A percentile compares a stretch with the other conserved stretches of the same genome.
phyloP scores from a whole-genome alignment of 2,329 filamentous ascomycete species.

The Colletotrichum sidae region DNA sequence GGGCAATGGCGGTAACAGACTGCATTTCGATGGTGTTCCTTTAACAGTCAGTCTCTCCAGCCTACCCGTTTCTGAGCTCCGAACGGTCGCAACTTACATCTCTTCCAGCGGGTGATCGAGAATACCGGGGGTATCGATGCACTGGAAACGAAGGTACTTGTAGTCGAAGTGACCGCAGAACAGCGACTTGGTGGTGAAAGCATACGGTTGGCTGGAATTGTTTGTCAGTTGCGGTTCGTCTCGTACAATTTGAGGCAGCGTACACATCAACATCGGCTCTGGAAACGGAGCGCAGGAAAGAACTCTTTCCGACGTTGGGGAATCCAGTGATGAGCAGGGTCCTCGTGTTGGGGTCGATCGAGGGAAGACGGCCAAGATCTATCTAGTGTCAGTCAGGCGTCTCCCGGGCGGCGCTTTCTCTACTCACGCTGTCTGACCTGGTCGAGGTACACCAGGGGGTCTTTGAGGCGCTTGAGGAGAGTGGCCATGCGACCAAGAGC shows the following conservation, averaged over 20 bases:
- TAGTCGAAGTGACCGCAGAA: constrained; percentile 99
- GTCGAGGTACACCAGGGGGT: constrained; percentile 68
- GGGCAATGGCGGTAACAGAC: constrained; percentile 96
- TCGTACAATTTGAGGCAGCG: neutral
- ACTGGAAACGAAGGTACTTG: constrained; percentile 90
- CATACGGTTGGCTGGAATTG: constrained; percentile 97
- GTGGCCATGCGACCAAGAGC: constrained; percentile 98
- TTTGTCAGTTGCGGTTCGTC: constrained; percentile 58
- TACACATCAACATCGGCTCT: constrained; percentile 34
- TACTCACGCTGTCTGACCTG: constrained; percentile 57
- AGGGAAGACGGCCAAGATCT: constrained; percentile 94
- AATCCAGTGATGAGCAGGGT: constrained; percentile 97
- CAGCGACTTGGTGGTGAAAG: constrained; percentile 97
- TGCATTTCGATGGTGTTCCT: constrained; percentile 99
- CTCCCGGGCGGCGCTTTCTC: constrained; percentile 50
- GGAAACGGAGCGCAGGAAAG: constrained; percentile 77
- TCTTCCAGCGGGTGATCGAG: constrained; percentile 97
- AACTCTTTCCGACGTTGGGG: constrained; percentile 97
- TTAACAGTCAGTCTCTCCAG: neutral
- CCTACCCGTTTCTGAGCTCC: too few relatives aligned
- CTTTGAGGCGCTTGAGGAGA: constrained; percentile 93
- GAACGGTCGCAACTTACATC: constrained; percentile 52
- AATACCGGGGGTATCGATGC: constrained; percentile 98
- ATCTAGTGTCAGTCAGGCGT: neutral
- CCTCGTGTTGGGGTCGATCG: constrained; percentile 98